Conservation (phyloP, 2,329 filamentous ascomycete species). For the Stemphylium lycopersici region DNA sequence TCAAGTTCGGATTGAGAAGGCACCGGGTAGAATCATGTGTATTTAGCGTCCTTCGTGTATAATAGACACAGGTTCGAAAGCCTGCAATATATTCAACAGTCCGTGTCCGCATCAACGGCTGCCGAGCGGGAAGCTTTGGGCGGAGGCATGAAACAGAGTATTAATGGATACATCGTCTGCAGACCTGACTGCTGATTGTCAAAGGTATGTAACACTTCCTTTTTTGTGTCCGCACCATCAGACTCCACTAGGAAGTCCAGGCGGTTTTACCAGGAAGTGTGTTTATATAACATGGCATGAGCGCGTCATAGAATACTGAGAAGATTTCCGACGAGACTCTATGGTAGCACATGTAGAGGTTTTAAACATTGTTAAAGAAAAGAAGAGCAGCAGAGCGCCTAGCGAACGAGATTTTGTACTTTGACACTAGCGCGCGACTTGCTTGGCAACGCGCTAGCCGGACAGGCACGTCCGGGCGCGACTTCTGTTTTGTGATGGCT, state of each 20-base stretch:
- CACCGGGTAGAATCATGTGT: not conserved
- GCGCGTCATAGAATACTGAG: slow-evolving; percentile 98
- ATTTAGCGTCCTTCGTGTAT: not conserved
- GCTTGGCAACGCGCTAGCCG: slow-evolving; percentile 22
- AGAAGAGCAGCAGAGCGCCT: slow-evolving; percentile 50
- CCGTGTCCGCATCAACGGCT: too few species aligned
- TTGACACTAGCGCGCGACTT: slow-evolving; percentile 18
- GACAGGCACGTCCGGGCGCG: slow-evolving; percentile 16
- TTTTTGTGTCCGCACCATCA: slow-evolving; percentile 51
- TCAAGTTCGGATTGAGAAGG: not conserved
- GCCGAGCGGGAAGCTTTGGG: too few species aligned
- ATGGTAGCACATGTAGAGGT: slow-evolving; percentile 76
- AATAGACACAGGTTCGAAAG: too few species aligned
- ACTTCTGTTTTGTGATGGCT: slow-evolving; percentile 35
- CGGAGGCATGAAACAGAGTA: too few species aligned
- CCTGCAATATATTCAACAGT: too few species aligned
- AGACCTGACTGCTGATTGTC: too few species aligned
- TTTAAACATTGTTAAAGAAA: slow-evolving; percentile 71
- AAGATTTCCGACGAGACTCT: slow-evolving; percentile 96
- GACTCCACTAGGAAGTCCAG: slow-evolving; percentile 56
- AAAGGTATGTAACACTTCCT: slow-evolving; percentile 48
- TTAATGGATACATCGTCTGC: too few species aligned
- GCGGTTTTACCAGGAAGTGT: slow-evolving; percentile 63
- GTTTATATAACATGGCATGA: slow-evolving; percentile 91
- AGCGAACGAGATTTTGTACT: slow-evolving; percentile 24